Evolutionary conservation across 1,284 basidiomycete species (phyloP).

Genomic region (Naganishia sp.): DNA sequence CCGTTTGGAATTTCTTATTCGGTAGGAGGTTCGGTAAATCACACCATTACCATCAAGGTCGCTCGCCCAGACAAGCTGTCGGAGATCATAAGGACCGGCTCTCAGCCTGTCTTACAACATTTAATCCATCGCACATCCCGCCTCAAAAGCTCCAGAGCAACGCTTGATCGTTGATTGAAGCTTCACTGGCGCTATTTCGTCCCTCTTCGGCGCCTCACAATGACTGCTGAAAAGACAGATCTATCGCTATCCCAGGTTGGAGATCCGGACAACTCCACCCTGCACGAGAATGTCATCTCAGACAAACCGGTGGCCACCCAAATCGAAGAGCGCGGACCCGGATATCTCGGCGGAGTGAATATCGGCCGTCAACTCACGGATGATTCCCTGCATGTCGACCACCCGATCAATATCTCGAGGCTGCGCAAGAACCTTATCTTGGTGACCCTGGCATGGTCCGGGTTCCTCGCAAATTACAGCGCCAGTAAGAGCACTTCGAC

Average conservation of each 20-base stretch:
- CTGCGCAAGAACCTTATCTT: conserved; percentile 47
- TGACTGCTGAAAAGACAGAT: background rate
- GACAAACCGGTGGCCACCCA: conserved; percentile 5
- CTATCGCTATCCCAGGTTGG: background rate
- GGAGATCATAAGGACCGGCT: too few species aligned
- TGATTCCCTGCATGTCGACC: conserved; percentile 32
- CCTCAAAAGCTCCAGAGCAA: too few species aligned
- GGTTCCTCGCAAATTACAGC: conserved; percentile 46
- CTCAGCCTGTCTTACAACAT: too few species aligned
- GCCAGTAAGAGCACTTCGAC: conserved; percentile 16
- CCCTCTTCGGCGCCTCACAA: background rate
- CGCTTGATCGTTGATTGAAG: too few species aligned
- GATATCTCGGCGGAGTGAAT: conserved; percentile 9
- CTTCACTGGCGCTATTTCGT: too few species aligned
- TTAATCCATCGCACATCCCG: too few species aligned
- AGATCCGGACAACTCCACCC: conserved; percentile 13
- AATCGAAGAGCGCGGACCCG: conserved; percentile 1
- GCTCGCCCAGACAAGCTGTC: too few species aligned
- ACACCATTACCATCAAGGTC: too few species aligned
- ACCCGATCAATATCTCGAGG: conserved; percentile 43
- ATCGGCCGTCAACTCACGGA: conserved; percentile 25
- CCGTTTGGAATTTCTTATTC: conserved; percentile 1
- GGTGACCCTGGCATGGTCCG: conserved; percentile 38
- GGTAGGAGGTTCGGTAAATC: background rate
- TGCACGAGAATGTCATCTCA: conserved; percentile 2